phyloP scores from a whole-genome alignment of 2,329 filamentous ascomycete genomes.

The Nigrospora oryzae region DNA sequence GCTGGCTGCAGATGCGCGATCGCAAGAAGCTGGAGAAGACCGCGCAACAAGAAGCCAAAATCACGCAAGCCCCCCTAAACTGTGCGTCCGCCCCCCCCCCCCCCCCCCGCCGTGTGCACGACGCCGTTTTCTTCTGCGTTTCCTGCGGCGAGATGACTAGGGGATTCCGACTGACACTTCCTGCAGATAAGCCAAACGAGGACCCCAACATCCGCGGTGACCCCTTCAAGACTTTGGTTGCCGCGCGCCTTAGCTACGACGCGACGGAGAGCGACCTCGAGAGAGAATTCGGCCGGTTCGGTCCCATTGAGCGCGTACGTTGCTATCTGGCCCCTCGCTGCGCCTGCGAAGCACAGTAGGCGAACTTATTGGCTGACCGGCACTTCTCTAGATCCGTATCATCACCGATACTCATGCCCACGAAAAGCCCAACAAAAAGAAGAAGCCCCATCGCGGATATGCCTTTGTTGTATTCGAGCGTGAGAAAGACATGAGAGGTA shows the following conservation, averaged over 20 bases:
- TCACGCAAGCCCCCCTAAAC: slow-evolving; percentile 54
- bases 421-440: slow-evolving; percentile 66
- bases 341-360: not conserved
- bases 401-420: slow-evolving; percentile 66
- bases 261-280: slow-evolving; percentile 85
- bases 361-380: slow-evolving; percentile 3
- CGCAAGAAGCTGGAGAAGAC: slow-evolving; percentile 76
- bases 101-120: not conserved
- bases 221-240: slow-evolving; percentile 90
- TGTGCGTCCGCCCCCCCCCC: slow-evolving; percentile 37
- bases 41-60: slow-evolving; percentile 52
- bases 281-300: slow-evolving; percentile 87
- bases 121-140: not conserved
- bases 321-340: not conserved
- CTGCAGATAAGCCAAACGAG: slow-evolving; percentile 66
- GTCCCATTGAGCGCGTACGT: slow-evolving; percentile 82
- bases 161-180: slow-evolving; percentile 9
- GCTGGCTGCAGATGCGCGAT: slow-evolving; percentile 83
- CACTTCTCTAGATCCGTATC: slow-evolving; percentile 64
- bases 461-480: slow-evolving; percentile 95
- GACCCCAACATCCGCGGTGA: slow-evolving; percentile 88
- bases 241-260: slow-evolving; percentile 83
- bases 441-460: slow-evolving; percentile 80
- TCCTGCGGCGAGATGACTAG: not conserved
- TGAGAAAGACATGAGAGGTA: slow-evolving; percentile 99